phyloP scores from a whole-genome alignment of 305 asterid genomes.

The Striga hermonthica region DNA sequence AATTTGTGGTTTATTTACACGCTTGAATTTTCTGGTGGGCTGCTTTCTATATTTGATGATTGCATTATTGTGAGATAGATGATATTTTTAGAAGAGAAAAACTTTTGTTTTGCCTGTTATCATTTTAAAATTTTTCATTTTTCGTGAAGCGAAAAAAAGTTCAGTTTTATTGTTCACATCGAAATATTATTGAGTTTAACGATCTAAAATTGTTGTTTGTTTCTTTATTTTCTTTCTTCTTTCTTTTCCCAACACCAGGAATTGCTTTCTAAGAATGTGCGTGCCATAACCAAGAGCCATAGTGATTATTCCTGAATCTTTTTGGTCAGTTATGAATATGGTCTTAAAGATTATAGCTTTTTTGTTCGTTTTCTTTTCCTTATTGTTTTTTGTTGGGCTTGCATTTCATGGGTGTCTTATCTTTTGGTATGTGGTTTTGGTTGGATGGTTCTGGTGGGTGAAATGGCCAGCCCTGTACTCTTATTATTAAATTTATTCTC shows the following conservation, averaged over 20 bases:
- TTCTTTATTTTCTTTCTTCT: neutral
- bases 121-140: no score
- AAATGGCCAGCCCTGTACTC: neutral
- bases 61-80: no score
- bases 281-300: constrained; percentile 10
- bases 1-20: no score
- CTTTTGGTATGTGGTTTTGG: constrained; percentile 35
- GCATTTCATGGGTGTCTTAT: constrained; percentile 36
- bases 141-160: no score
- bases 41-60: no score
- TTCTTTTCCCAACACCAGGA: constrained; percentile 28
- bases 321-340: constrained; percentile 16
- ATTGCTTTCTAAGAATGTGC: constrained; percentile 32
- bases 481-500: constrained; percentile 35
- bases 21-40: no score
- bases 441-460: constrained; percentile 34
- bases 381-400: constrained; percentile 28
- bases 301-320: neutral
- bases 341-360: constrained; percentile 45
- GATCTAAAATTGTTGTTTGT: constrained; percentile 4
- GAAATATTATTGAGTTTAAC: constrained; percentile 27
- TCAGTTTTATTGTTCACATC: constrained; percentile 14
- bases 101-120: no score
- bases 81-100: no score
- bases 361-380: constrained; percentile 10